Base-by-base conservation (phyloP, 148 eudicot species). In the Nepenthes mirabilis region DNA sequence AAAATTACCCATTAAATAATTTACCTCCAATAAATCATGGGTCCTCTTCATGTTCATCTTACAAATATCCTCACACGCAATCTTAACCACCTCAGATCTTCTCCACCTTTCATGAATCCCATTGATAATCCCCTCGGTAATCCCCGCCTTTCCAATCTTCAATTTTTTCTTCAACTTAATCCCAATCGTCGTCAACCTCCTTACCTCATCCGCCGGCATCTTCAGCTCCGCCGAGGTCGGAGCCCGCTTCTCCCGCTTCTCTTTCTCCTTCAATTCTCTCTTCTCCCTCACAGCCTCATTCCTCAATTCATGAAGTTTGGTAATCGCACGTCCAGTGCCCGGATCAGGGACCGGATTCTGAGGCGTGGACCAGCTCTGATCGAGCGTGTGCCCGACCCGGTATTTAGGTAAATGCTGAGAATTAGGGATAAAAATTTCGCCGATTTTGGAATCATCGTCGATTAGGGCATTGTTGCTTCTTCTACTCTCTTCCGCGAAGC, bases 21-120 rank as follows among this genome's bases (percentile, higher is more conserved):
- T 55, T 68, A 90, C 97, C 97, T 91, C 98, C 70, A 91, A 67
- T 8, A 91, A 72, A 60, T 82, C 94, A 73, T 91, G 98, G 62
- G 96, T 91, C 79, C 98, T 85, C 76, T 80, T 82, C 96, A 91
- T 91, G 59, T 91, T 91, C 65, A 85, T 55, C 74, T 72, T 79
- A 68, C 79, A 88, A 50, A 91, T 69, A 83, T 91, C 98, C 61
- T 91, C 91, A 48, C 83, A 77, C 6, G 60, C 69, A 70, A 91
- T 72, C 82, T 75, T 91, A 34, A 91, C 96, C 45, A 91, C 75
- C 71, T 91, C 96, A 12, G 57, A n/a, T 23, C 52, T 63, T 72
- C 95, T 80, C 99, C 99, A 93, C 62, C 96, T 81, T 56, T 93
- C 96, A 69, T 93, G 99, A 63, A 93, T 83, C 63, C 96, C 95